Percentiles rank a stretch among this genome's conserved stretches.
Evolutionary conservation across 2,329 filamentous ascomycete species (phyloP).

Genomic region (Nemania sp.): DNA sequence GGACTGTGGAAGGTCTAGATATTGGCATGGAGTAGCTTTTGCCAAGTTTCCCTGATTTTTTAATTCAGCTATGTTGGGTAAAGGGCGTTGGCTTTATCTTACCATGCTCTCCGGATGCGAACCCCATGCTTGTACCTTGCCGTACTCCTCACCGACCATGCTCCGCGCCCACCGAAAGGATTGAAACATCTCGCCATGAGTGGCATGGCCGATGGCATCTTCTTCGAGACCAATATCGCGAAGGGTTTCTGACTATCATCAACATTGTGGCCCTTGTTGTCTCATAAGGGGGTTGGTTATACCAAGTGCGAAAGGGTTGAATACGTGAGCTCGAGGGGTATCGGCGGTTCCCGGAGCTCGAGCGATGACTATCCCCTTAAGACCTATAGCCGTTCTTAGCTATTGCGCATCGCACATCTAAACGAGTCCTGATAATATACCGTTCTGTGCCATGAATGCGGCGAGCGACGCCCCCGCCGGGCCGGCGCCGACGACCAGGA

Average conservation of each 20-base stretch:
- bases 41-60: conserved; percentile 57
- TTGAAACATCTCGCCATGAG: conserved; percentile 57
- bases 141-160: conserved; percentile 66
- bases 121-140: conserved; percentile 63
- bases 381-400: conserved; percentile 48
- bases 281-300: conserved; percentile 20
- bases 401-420: neutral
- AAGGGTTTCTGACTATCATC: conserved; percentile 59
- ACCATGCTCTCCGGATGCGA: conserved; percentile 59
- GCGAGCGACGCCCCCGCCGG: conserved; percentile 43
- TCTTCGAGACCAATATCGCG: conserved; percentile 64
- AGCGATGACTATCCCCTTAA: conserved; percentile 66
- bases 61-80: conserved; percentile 6
- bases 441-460: conserved; percentile 42
- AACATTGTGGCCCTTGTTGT: neutral
- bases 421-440: conserved; percentile 33
- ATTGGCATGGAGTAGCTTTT: conserved; percentile 56
- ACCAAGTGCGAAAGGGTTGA: conserved; percentile 67
- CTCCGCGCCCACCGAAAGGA: conserved; percentile 66
- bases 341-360: conserved; percentile 62
- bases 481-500: conserved; percentile 60
- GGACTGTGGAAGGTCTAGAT: conserved; percentile 59
- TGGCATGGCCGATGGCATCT: conserved; percentile 54
- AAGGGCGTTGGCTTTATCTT: conserved; percentile 5
- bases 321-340: conserved; percentile 71